A percentile compares a stretch with the other conserved stretches of the same genome.
These are phyloP conservation scores for Pulveroboletus sp. DNA, from an alignment of 768 basidiomycete species.

Conservation along the genomic window DNA sequence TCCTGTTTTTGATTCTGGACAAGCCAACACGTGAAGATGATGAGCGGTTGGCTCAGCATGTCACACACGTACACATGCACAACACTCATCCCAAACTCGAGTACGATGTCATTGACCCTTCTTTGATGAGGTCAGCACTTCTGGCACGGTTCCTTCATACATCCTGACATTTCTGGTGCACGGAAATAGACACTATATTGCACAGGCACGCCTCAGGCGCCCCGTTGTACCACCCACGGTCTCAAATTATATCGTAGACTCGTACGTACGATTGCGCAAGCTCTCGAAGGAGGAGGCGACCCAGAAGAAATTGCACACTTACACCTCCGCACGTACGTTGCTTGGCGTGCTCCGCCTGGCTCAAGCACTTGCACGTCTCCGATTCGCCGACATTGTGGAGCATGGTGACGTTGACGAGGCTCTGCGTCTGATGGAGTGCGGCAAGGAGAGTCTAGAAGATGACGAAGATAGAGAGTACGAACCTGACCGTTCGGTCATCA, in stretches of 20 bases:
- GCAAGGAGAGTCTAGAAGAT: conserved; percentile 86
- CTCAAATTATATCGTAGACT: conserved; percentile 89
- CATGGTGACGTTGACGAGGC: conserved; percentile 94
- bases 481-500: conserved; percentile 71
- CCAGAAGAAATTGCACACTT: conserved; percentile 83
- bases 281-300: conserved; percentile 86
- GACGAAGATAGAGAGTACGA: conserved; percentile 68
- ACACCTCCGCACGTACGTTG: conserved; percentile 94
- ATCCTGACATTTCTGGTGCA: conserved; percentile 1
- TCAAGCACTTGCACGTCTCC: conserved; percentile 89
- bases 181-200: conserved; percentile 81
- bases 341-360: conserved; percentile 91
- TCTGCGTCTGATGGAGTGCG: conserved; percentile 92
- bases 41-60: conserved; percentile 92
- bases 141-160: neutral
- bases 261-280: conserved; percentile 94
- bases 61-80: conserved; percentile 98
- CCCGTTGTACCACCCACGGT: conserved; percentile 87
- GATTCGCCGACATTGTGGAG: conserved; percentile 76
- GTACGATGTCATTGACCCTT: conserved; percentile 78
- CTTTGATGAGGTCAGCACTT: conserved; percentile 71
- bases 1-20: conserved; percentile 94
- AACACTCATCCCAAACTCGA: conserved; percentile 83
- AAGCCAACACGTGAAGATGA: conserved; percentile 94
- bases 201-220: conserved; percentile 78